phyloP scores from a whole-genome alignment of 2,329 filamentous ascomycete species.

The Alternaria postmessia region DNA sequence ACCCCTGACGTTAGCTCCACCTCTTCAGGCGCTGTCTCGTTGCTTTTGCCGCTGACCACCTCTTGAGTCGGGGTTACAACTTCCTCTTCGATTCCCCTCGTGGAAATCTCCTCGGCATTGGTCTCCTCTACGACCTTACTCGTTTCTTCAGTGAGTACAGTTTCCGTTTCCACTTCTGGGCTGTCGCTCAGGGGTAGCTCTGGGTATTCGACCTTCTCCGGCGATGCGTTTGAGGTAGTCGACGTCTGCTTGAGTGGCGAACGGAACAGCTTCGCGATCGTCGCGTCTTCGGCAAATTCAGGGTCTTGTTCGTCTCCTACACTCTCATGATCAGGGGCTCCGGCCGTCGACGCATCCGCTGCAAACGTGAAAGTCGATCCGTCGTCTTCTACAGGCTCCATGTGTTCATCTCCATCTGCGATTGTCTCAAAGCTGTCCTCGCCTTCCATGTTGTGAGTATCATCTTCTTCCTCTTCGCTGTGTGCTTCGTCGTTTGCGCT shows the following conservation, averaged over 20 bases:
- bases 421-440: slow-evolving; percentile 23
- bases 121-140: neutral
- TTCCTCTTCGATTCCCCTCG: neutral
- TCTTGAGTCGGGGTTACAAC: neutral
- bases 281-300: slow-evolving; percentile 27
- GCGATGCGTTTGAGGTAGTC: neutral
- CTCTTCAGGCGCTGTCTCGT: neutral
- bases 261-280: slow-evolving; percentile 31
- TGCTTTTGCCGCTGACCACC: neutral
- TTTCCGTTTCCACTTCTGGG: neutral
- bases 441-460: slow-evolving; percentile 21
- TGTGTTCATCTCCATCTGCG: neutral
- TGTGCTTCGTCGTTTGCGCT: slow-evolving; percentile 17
- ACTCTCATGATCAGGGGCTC: slow-evolving; percentile 16
- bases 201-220: slow-evolving; percentile 28
- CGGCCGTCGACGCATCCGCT: slow-evolving; percentile 21
- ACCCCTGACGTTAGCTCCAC: neutral
- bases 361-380: slow-evolving; percentile 30
- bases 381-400: slow-evolving; percentile 9
- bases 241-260: slow-evolving; percentile 24
- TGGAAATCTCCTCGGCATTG: neutral
- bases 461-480: slow-evolving; percentile 21
- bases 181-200: slow-evolving; percentile 19
- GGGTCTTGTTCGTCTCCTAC: slow-evolving; percentile 2
- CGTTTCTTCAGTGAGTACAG: neutral